Evolutionary conservation across 176 grass and related monocot genomes (phyloP), one percentile per base, ranked within the genome.

Genomic region (Avena atlantica): DNA sequence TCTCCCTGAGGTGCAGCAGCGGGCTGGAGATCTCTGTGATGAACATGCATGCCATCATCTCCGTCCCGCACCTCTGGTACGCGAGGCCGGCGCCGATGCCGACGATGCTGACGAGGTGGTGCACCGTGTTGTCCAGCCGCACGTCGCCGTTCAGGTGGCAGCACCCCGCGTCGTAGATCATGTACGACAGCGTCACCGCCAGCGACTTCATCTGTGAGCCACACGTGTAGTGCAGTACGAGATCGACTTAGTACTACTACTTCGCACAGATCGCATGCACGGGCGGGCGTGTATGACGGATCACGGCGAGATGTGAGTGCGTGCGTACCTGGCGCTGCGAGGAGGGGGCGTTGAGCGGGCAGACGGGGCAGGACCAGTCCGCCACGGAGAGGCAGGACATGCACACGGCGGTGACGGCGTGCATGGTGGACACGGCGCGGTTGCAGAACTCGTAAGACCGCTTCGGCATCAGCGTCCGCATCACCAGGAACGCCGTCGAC

Each of bases 21-120:
- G 94, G 94, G 61, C 92, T 92, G 27, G 94, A 97, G 53, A 94
- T 87, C 90, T 97, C 94, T 12, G 92, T 92, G 70, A 97, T 8
- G 24, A 89, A 37, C 70, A 92, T 34, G 65, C 86, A 34, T 2
- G 90, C 90, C 71, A 92, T 86, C 94, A 97, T 92, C 85, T 94
- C 92, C 48, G 94, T 88, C 16, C 94, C 94, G 65, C 90, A 94
- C 90, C 70, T 91, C 83, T 82, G 83, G 90, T 94, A 89, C 34
- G 84, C 87, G 53, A 94, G 92, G 0, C 92, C 92, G 55, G 92
- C 87, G 81, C 52, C 84, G 65, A 92, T 87, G 87, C 89, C 92
- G 78, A 92, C 81, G 84, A 94, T 87, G 84, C 92, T 92, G 70
- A 94, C 81, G 34, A 92, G 58, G 85, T 94, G 92, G 88, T 94